phyloP scores from a whole-genome alignment of 2,329 filamentous ascomycete species.

The Decorospora gaudefroyi region DNA sequence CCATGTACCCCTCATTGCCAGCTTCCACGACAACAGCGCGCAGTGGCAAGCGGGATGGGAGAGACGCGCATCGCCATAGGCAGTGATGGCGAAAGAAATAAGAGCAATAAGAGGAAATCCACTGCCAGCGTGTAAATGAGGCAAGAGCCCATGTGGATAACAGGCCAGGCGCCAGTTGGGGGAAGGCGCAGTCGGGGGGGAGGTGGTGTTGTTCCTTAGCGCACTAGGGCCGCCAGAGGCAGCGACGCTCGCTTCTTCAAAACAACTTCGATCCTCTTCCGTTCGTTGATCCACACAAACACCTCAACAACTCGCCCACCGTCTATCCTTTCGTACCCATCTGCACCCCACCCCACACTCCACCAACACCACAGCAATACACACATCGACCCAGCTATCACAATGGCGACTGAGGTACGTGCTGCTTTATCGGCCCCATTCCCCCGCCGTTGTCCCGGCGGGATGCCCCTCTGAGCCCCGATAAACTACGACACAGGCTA shows the following conservation, averaged over 20 bases:
- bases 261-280: constrained; percentile 34
- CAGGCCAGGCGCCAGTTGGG: constrained; percentile 22
- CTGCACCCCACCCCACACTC: constrained; percentile 26
- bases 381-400: constrained; percentile 38
- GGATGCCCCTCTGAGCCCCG: constrained; percentile 50
- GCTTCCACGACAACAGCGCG: not conserved
- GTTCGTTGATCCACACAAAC: constrained; percentile 31
- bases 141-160: constrained; percentile 24
- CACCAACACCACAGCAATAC: constrained; percentile 20
- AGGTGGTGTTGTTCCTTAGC: constrained; percentile 27
- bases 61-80: not conserved
- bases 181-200: constrained; percentile 30
- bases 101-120: not conserved
- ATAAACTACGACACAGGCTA: constrained; percentile 45
- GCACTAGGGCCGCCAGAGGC: constrained; percentile 24
- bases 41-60: not conserved
- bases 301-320: constrained; percentile 28
- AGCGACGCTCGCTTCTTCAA: constrained; percentile 39
- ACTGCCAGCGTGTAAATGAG: constrained; percentile 12
- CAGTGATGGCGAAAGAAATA: not conserved
- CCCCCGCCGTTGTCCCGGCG: constrained; percentile 46
- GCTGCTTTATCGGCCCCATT: constrained; percentile 41
- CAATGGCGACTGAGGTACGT: constrained; percentile 68
- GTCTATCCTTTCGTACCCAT: constrained; percentile 33
- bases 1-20: constrained; percentile 18